Base-by-base conservation (phyloP, 2,329 filamentous ascomycete genomes). In the Daldinia sp. region DNA sequence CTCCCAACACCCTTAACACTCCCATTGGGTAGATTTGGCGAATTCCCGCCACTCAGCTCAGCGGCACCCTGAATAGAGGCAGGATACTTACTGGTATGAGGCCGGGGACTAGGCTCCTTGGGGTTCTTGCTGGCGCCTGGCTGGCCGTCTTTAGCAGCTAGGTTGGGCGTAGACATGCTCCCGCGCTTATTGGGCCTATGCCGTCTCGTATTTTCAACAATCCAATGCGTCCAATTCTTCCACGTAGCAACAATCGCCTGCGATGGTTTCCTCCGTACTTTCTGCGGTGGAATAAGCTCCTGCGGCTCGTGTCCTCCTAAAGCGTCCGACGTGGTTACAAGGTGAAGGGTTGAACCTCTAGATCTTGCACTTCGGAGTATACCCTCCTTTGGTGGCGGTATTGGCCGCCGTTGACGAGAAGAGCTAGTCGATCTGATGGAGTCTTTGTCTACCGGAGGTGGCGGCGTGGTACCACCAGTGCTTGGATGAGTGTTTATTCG, bases 301-400 rank as follows among this genome's bases (percentile, higher is more conserved):
- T 61, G 71, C 56, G 65, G 70, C 25, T 68, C 67, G 55, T 74
- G 76, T n/a, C 76, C 67, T 17, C 76, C 77, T 13, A 86, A 67
- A 1, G 80, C 81, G 15, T 86, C 84, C 5, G 82, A 81, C 0
- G 87, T 88, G 8, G 91, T 90, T 35, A 96, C 93, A 3, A 96
- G 86, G 73, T 97, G 93, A 29, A 97, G 84, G 66, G 93, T 95
- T 69, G 93, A 97, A 41, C 92, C 91, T 63, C 92, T 84, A 68
- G 91, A 91, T 70, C 90, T 84, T 61, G 91, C 87, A 66, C 87
- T 88, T 68, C 87, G 82, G 58, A 90, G 76, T 9, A 87, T 78
- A 11, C 87, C 86, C 74, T 97, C 94, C 75, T 97, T 97, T 1
- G 94, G 93, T 39, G 94, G 94, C 8, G 91, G 92, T 37, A 92